Base-by-base conservation (phyloP, 2,329 filamentous ascomycete genomes). In the Apiospora marii region DNA sequence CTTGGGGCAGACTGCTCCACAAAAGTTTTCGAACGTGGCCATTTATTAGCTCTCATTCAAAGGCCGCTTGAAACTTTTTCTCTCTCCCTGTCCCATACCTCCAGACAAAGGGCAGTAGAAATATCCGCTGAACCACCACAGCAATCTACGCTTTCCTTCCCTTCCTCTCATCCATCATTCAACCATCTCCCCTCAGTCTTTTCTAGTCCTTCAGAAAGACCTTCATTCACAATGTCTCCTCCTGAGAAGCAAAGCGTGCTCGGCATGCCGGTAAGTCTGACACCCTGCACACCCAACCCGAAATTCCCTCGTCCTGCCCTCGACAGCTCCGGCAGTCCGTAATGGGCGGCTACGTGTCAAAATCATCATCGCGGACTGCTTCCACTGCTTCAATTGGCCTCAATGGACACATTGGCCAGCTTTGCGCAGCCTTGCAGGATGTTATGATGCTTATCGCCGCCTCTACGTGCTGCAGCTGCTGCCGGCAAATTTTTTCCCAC, bases 261-360 rank as follows among this genome's bases (percentile, higher is more conserved):
- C 87, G 90, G 90, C 88, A 91, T 92, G 88, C 89, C 89, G 83
- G 90, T 92, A 78, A 79, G 77, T 77, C 71, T 24, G 30, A n/a
- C 69, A 16, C 27, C 69, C 67, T 24, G 24, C 67, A 41, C 44
- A 41, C 44, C 5, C 13, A 22, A n/a, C 27, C 67, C 67, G 34
- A 46, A 69, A 69, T 48, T 69, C 67, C 67, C 67, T 69, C 67
- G 67, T 48, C 44, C 43, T 69, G 44, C 67, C 67, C 44, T 13
- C 67, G 12, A 46, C 67, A 69, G 44, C n/a, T 14, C 41, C 67
- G 41, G 27, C 41, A 34, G 67, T 19, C 67, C 67, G 48, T 24
- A 49, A 8, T 19, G 19, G 44, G 37, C 27, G 44, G 12, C 27
- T 12, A 69, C 14, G 67, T 46, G 44, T 49, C 48, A 37, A 49